phyloP scores from a whole-genome alignment of 2,329 filamentous ascomycete genomes.

The Penicillium sp. region DNA sequence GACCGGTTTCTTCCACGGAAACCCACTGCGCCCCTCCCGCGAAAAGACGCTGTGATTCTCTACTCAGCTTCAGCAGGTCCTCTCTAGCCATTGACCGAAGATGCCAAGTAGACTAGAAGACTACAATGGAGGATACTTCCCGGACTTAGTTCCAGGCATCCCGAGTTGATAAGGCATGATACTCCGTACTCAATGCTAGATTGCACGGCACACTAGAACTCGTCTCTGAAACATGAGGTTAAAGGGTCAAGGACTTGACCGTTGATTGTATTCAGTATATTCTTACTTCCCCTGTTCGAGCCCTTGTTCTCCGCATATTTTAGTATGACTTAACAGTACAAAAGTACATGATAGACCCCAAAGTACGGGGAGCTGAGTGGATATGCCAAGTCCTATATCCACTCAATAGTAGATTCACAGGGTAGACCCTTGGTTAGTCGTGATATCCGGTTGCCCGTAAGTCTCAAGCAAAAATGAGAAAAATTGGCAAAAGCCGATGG shows the following conservation, averaged over 20 bases:
- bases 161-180: background rate
- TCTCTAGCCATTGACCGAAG: background rate
- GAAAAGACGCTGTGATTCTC: background rate
- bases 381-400: background rate
- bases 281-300: background rate
- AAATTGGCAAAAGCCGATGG: background rate
- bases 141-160: background rate
- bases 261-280: slow-evolving; percentile 17
- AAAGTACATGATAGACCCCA: background rate
- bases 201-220: slow-evolving; percentile 1
- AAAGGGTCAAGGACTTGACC: slow-evolving; percentile 4
- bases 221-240: slow-evolving; percentile 14
- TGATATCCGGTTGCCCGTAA: slow-evolving; percentile 5
- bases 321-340: background rate
- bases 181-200: background rate
- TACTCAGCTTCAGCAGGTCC: background rate
- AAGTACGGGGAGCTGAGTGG: slow-evolving; percentile 2
- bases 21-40: background rate
- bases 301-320: background rate
- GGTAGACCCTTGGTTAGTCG: background rate
- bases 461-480: background rate
- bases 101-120: background rate
- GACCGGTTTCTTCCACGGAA: background rate
- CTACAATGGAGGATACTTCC: background rate
- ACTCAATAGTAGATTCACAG: background rate